Evolutionary conservation across 1,139 yeast genomes (phyloP).

Genomic region (Magnusiomyces clavatus): DNA sequence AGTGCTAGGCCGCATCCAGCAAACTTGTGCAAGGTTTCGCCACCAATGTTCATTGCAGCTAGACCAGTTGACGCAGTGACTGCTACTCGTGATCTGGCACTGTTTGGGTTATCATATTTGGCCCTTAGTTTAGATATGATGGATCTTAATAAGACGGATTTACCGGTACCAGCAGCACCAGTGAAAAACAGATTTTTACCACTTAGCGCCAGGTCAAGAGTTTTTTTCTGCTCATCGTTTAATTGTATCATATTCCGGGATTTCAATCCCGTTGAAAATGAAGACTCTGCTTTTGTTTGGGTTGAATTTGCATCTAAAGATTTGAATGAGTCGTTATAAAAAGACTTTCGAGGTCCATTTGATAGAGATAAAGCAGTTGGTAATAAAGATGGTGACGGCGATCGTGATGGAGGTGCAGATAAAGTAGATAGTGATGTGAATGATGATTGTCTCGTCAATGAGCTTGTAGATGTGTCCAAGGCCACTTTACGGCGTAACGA

Average conservation of each 20-base stretch:
- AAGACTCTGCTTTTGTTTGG: too few species aligned
- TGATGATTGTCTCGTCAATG: too few species aligned
- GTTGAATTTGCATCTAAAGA: too few species aligned
- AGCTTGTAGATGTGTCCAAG: too few species aligned
- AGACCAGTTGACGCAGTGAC: slow-evolving; percentile 91
- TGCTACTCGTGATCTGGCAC: slow-evolving; percentile 42
- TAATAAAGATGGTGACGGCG: too few species aligned
- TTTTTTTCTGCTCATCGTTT: not conserved
- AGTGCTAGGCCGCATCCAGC: slow-evolving; percentile 65
- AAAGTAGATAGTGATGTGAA: too few species aligned
- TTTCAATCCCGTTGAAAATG: too few species aligned
- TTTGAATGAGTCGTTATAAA: too few species aligned
- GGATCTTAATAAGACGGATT: slow-evolving; percentile 65
- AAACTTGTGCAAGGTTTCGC: slow-evolving; percentile 76
- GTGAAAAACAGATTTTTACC: slow-evolving; percentile 57
- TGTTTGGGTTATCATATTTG: slow-evolving; percentile 27
- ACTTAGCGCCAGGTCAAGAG: not conserved
- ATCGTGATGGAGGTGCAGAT: too few species aligned
- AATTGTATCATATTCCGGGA: not conserved
- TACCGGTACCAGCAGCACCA: slow-evolving; percentile 97
- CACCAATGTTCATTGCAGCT: slow-evolving; percentile 90
- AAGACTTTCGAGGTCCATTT: too few species aligned
- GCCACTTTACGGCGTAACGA: too few species aligned
- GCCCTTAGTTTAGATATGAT: slow-evolving; percentile 53
- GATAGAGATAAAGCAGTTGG: too few species aligned